Percentiles rank a stretch among this genome's conserved stretches.
Conservation (phyloP, 208 protist species). For the Acanthamoeba rhysodes region DNA sequence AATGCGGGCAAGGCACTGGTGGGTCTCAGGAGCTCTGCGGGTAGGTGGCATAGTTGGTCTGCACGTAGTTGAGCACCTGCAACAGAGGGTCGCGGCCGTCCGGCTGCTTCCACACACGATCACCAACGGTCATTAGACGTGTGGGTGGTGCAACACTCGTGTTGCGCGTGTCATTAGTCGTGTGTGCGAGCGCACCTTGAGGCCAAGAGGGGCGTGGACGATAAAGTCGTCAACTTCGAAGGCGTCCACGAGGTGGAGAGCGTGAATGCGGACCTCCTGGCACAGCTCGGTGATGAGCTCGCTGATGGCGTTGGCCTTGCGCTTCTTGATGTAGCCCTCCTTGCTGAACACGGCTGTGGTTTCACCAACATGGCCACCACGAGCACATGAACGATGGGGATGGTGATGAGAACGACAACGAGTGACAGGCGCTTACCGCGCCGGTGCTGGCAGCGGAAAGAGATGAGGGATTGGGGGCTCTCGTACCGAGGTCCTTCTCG, state of each 20-base stretch:
- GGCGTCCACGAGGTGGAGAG: conserved; percentile 32
- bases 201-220: conserved; percentile 2
- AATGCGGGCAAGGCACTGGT: background rate
- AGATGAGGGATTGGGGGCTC: background rate
- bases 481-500: conserved; percentile 31
- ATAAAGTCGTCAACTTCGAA: conserved; percentile 2
- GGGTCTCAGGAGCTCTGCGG: background rate
- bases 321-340: conserved; percentile 54
- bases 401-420: background rate
- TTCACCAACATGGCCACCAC: background rate
- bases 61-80: conserved; percentile 20
- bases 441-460: no score
- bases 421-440: background rate
- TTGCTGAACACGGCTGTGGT: conserved; percentile 52
- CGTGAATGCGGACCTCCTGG: conserved; percentile 51
- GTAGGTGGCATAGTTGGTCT: conserved; percentile 19
- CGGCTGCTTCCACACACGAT: background rate
- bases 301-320: conserved; percentile 57
- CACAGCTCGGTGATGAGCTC: conserved; percentile 48
- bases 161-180: background rate
- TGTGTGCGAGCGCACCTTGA: background rate
- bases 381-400: background rate
- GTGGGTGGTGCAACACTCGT: background rate
- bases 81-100: background rate
- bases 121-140: no score